Conservation (phyloP, 805 yeast genomes). For the Yarrowia porcina region DNA sequence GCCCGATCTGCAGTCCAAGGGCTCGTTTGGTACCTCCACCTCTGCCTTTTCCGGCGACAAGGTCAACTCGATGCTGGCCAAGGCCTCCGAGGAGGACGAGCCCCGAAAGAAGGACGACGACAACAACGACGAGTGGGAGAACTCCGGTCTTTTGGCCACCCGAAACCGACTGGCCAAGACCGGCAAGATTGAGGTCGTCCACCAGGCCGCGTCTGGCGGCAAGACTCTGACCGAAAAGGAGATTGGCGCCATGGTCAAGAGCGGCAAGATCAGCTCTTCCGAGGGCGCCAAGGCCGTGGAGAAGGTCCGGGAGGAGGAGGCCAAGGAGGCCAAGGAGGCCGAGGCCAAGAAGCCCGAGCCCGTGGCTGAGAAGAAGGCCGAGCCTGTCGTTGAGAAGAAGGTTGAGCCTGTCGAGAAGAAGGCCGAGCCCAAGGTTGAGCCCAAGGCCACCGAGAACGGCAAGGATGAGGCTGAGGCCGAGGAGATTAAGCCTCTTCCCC, state of each 20-base stretch:
- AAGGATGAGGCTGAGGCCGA: background rate
- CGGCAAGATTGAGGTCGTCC: slow-evolving; percentile 28
- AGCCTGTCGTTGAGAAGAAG: slow-evolving; percentile 3
- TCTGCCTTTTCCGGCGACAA: slow-evolving; percentile 26
- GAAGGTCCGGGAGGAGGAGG: slow-evolving; percentile 26
- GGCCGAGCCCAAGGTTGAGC: background rate
- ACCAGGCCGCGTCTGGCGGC: slow-evolving; percentile 26
- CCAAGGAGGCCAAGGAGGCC: slow-evolving; percentile 25
- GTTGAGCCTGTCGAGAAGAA: background rate
- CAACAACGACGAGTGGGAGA: slow-evolving; percentile 27
- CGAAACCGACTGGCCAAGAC: slow-evolving; percentile 29
- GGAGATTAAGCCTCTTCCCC: slow-evolving; percentile 18
- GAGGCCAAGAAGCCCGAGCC: slow-evolving; percentile 8
- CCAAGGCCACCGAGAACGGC: background rate
- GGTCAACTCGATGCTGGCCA: slow-evolving; percentile 27
- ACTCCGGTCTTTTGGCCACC: slow-evolving; percentile 28
- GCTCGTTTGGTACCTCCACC: slow-evolving; percentile 26
- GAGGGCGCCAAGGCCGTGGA: slow-evolving; percentile 26
- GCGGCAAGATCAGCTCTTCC: slow-evolving; percentile 23
- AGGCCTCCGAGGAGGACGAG: slow-evolving; percentile 28
- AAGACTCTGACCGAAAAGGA: slow-evolving; percentile 23
- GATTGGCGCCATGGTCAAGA: slow-evolving; percentile 21
- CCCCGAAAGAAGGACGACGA: slow-evolving; percentile 28
- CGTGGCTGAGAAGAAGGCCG: background rate
- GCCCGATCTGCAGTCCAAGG: slow-evolving; percentile 28